These are phyloP conservation scores for Neocucurbitaria cava DNA, from an alignment of 2,329 filamentous ascomycete genomes.

Conservation along the genomic window DNA sequence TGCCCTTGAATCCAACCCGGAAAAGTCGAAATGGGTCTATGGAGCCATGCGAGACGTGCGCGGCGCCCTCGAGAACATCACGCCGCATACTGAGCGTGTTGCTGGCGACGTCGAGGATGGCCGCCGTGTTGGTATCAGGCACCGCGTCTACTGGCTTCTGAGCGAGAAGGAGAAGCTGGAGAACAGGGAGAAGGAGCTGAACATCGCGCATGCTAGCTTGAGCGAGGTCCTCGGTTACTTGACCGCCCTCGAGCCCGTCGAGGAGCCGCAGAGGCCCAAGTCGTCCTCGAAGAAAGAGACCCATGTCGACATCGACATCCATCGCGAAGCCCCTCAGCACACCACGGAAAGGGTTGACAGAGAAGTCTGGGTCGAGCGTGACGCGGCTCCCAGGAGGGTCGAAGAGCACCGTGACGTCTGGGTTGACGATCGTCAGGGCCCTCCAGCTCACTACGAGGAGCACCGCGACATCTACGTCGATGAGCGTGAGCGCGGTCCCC, in stretches of 20 bases:
- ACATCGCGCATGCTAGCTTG: slow-evolving; percentile 43
- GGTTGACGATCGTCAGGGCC: slow-evolving; percentile 36
- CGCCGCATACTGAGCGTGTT: slow-evolving; percentile 46
- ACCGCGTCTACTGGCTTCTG: slow-evolving; percentile 48
- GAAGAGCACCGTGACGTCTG: slow-evolving; percentile 42
- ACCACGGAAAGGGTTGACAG: slow-evolving; percentile 36
- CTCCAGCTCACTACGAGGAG: slow-evolving; percentile 28
- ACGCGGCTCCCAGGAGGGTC: slow-evolving; percentile 29
- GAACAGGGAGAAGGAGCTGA: slow-evolving; percentile 46
- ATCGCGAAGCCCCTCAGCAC: slow-evolving; percentile 30
- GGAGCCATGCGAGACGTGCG: slow-evolving; percentile 45
- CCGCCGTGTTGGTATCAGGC: slow-evolving; percentile 44
- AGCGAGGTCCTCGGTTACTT: slow-evolving; percentile 46
- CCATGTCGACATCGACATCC: slow-evolving; percentile 42
- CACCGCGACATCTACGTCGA: slow-evolving; percentile 37
- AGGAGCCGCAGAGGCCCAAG: slow-evolving; percentile 29
- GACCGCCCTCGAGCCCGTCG: slow-evolving; percentile 42
- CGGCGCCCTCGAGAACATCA: slow-evolving; percentile 47
- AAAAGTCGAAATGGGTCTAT: slow-evolving; percentile 50
- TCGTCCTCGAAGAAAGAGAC: slow-evolving; percentile 26
- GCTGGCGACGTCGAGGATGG: slow-evolving; percentile 43
- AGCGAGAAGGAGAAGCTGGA: slow-evolving; percentile 51
- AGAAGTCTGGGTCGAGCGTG: slow-evolving; percentile 38
- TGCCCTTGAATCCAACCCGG: slow-evolving; percentile 44
- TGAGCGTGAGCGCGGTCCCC: slow-evolving; percentile 24